These are phyloP conservation scores for Plasmopara viticola DNA, from an alignment of 352 stramenopile genomes.

Conservation along the genomic window DNA sequence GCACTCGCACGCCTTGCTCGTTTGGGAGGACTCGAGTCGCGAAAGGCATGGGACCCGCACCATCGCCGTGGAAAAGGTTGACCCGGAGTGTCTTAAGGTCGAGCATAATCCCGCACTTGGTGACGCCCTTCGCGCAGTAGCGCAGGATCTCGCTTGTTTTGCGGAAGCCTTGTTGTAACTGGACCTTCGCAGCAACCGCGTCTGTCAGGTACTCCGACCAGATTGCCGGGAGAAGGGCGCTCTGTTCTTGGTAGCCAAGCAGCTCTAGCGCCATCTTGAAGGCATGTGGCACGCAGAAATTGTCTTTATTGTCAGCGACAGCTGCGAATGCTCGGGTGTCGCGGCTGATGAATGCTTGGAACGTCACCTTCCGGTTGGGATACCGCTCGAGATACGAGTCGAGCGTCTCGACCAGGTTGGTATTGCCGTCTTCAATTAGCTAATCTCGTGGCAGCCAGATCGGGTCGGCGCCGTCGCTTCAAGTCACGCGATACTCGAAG, in stretches of 20 bases:
- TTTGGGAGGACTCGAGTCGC: not conserved
- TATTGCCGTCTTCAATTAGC: not conserved
- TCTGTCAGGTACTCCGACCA: not conserved
- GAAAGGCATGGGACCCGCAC: not conserved
- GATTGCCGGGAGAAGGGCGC: not conserved
- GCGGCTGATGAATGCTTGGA: not conserved
- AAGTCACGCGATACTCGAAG: too few species aligned
- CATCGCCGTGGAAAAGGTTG: not conserved
- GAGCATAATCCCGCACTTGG: not conserved
- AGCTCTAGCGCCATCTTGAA: slow-evolving; percentile 4
- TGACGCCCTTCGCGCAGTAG: not conserved
- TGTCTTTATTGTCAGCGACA: slow-evolving; percentile 1
- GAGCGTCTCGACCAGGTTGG: not conserved
- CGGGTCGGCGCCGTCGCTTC: slow-evolving; percentile 2
- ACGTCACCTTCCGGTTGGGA: not conserved
- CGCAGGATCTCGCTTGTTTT: not conserved
- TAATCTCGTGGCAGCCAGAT: slow-evolving; percentile 1
- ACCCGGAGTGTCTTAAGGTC: not conserved
- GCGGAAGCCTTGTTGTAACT: slow-evolving; percentile 1
- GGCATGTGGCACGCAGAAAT: not conserved
- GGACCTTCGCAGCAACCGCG: not conserved
- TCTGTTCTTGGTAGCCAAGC: not conserved
- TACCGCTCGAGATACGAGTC: not conserved
- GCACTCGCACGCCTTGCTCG: not conserved
- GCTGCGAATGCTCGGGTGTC: not conserved